Base-by-base conservation (phyloP, 2,329 filamentous ascomycete genomes). In the Diaporthe sp. region DNA sequence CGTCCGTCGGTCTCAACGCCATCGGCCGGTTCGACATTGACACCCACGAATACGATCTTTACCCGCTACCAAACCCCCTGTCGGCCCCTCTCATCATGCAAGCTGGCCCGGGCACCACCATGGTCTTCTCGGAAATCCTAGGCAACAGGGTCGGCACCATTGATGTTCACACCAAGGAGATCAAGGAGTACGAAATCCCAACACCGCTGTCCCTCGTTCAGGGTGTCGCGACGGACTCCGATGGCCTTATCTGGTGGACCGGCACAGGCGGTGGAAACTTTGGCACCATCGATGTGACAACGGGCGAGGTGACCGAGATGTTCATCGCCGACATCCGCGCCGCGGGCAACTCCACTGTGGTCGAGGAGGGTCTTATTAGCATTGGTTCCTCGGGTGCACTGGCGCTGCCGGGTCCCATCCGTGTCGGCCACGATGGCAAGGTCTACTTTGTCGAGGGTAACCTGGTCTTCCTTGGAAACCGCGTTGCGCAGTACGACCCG, bases 141-240 rank as follows among this genome's bases (percentile, higher is more conserved):
- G 63, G 63, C 32, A 66, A 66, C 44, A 66, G 63, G 63, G 63
- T 66, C 44, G 63, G 63, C 32, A 66, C 63, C n/a, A 66, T 66
- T 19, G 63, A 66, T 4, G 63, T 66, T 22, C 13, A 37, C 44
- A 66, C 63, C 44, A 66, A 66, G 3, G 63, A 66, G 44, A 66
- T 66, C 30, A 66, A 66, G 32, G 63, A 66, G 32, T 66, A 66
- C 44, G 63, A 66, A 22, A 66, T 66, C 63, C 63, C 63, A 19
- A 66, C 63, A 13, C 63, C 63, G 32, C 63, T 66, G 15, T 66
- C 63, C 44, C 63, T 66, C 1, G 44, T 51, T 2, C 63, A 66
- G 15, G 63, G 63, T 27, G 63, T 66, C 44, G 30, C 63, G 30
- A 27, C n/a, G 17, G 63, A 66, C 44, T 2, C 6, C 7, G 63